These are phyloP conservation scores for Pichia thaimueangensis DNA, from an alignment of 805 yeast species.

Conservation along the genomic window DNA sequence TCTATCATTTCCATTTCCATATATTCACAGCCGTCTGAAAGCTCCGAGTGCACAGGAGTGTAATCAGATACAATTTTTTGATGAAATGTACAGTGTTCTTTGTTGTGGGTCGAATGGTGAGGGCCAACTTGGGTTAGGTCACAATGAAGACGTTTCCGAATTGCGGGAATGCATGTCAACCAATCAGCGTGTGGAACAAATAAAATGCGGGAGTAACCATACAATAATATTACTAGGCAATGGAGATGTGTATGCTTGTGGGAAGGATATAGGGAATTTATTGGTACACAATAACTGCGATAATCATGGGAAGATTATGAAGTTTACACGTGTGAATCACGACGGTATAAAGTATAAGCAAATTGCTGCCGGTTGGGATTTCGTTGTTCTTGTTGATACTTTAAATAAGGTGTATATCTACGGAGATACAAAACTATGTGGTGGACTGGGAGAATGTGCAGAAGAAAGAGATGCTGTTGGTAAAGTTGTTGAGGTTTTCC, in stretches of 20 bases:
- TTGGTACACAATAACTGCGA: background rate
- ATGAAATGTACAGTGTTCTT: slow-evolving; percentile 26
- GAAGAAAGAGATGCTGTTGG: background rate
- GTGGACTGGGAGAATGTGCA: no score
- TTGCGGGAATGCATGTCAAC: slow-evolving; percentile 17
- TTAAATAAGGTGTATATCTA: slow-evolving; percentile 39
- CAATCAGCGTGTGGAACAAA: slow-evolving; percentile 17
- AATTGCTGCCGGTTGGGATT: slow-evolving; percentile 79
- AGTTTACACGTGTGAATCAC: background rate
- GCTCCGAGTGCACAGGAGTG: no score
- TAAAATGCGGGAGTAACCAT: slow-evolving; percentile 86
- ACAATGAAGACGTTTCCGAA: slow-evolving; percentile 41
- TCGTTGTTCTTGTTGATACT: slow-evolving; percentile 42
- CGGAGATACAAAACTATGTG: slow-evolving; percentile 34
- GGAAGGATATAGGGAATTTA: slow-evolving; percentile 26
- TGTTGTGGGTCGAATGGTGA: slow-evolving; percentile 84
- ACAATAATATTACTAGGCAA: slow-evolving; percentile 50
- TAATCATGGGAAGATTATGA: background rate
- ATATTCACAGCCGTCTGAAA: no score
- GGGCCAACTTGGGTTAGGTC: slow-evolving; percentile 61
- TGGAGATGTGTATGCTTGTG: slow-evolving; percentile 53
- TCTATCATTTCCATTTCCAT: no score
- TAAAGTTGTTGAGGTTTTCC: background rate
- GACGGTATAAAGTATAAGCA: slow-evolving; percentile 33
- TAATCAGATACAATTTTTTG: no score